phyloP scores from a whole-genome alignment of 768 basidiomycete genomes.

The Gloeopeniophorella convolvens region DNA sequence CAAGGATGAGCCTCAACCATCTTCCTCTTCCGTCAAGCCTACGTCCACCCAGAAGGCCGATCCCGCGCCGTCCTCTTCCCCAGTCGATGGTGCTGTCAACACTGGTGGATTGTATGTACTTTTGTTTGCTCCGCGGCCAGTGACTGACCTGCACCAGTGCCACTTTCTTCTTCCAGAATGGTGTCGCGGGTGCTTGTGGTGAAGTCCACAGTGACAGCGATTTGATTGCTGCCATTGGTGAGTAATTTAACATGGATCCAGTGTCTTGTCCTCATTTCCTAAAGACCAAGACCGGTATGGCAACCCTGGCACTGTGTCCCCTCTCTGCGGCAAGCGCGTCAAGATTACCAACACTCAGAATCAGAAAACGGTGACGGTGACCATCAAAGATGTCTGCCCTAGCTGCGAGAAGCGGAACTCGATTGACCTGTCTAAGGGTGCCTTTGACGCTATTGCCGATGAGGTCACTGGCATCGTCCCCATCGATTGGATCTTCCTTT shows the following conservation, averaged over 20 bases:
- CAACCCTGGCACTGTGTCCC: conserved; percentile 37
- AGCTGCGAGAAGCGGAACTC: conserved; percentile 46
- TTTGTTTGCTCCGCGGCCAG: neutral
- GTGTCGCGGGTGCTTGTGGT: conserved; percentile 79
- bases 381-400: conserved; percentile 78
- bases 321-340: conserved; percentile 61
- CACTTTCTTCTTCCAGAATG: conserved; percentile 43
- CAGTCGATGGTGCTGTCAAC: conserved; percentile 5
- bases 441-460: conserved; percentile 55
- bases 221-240: conserved; percentile 58
- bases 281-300: conserved; percentile 51
- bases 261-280: neutral
- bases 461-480: conserved; percentile 45
- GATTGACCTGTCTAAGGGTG: conserved; percentile 65
- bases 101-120: conserved; percentile 4
- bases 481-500: conserved; percentile 37
- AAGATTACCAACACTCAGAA: conserved; percentile 55
- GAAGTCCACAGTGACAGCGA: conserved; percentile 46
- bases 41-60: neutral
- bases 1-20: neutral
- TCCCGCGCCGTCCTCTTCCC: too few relatives aligned
- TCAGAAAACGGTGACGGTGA: conserved; percentile 53
- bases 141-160: conserved; percentile 25
- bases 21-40: conserved; percentile 7
- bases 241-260: conserved; percentile 14